A percentile compares a stretch with the other conserved stretches of the same genome.
Conservation (phyloP, 2,329 filamentous ascomycete genomes). For the Nothophaeocryptopus gaeumannii region DNA sequence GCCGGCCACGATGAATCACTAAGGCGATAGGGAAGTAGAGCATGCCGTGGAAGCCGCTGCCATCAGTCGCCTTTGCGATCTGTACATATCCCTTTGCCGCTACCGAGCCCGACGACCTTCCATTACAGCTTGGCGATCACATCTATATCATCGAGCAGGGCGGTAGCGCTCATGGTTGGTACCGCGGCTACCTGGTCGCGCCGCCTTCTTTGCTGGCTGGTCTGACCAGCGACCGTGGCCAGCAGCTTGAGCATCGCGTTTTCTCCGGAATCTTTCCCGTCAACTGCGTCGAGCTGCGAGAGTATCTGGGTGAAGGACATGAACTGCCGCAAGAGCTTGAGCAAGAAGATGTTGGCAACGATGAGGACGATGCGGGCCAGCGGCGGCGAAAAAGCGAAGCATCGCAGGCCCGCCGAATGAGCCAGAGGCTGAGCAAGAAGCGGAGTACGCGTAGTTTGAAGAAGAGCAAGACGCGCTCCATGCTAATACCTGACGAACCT, state of each 20-base stretch:
- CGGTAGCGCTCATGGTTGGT: slow-evolving; percentile 79
- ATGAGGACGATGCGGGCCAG: slow-evolving; percentile 18
- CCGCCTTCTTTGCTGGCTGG: slow-evolving; percentile 90
- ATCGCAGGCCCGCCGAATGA: slow-evolving; percentile 27
- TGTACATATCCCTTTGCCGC: slow-evolving; percentile 92
- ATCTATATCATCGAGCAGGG: slow-evolving; percentile 98
- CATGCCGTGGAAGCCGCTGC: slow-evolving; percentile 16
- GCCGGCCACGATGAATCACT: too few species aligned
- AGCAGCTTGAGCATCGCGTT: slow-evolving; percentile 90
- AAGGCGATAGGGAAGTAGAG: too few species aligned
- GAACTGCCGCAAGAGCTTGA: slow-evolving; percentile 4
- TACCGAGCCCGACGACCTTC: slow-evolving; percentile 81
- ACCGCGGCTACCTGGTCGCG: slow-evolving; percentile 90
- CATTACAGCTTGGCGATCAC: slow-evolving; percentile 96
- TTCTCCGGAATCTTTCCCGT: slow-evolving; percentile 98
- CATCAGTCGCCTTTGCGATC: slow-evolving; percentile 85
- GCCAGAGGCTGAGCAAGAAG: slow-evolving; percentile 31
- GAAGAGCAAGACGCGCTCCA: slow-evolving; percentile 22
- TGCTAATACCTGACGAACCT: slow-evolving; percentile 25
- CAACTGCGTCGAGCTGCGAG: slow-evolving; percentile 90
- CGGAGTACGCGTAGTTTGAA: slow-evolving; percentile 24
- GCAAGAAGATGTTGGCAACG: slow-evolving; percentile 44
- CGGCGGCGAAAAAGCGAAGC: slow-evolving; percentile 32
- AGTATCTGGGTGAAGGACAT: slow-evolving; percentile 71
- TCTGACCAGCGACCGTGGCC: slow-evolving; percentile 83